phyloP scores from a whole-genome alignment of 2,329 filamentous ascomycete species.

The Coniochaeta sp. region DNA sequence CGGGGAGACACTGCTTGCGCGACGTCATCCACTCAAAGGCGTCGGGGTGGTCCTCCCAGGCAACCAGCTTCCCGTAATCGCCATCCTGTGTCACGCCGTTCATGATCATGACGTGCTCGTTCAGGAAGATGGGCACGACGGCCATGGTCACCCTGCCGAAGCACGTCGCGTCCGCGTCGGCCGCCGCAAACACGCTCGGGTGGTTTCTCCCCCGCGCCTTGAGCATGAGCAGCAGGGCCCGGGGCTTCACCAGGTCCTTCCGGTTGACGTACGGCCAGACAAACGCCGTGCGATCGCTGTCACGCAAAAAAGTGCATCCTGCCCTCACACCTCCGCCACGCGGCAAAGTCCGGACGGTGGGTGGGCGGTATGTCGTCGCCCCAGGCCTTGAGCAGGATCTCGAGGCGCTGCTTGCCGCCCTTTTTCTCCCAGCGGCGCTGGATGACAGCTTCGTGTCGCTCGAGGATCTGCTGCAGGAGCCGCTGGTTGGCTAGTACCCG shows the following conservation, averaged over 20 bases:
- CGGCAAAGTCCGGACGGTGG: constrained; percentile 46
- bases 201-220: constrained; percentile 41
- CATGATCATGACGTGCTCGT: constrained; percentile 26
- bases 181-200: constrained; percentile 38
- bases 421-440: constrained; percentile 50
- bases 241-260: constrained; percentile 42
- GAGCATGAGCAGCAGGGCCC: constrained; percentile 40
- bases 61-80: constrained; percentile 28
- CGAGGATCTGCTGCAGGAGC: constrained; percentile 32
- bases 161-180: constrained; percentile 30
- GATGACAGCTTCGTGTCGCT: constrained; percentile 43
- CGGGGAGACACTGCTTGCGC: constrained; percentile 30
- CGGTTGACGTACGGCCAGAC: constrained; percentile 51
- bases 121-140: constrained; percentile 20
- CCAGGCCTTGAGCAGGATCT: constrained; percentile 40
- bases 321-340: constrained; percentile 18
- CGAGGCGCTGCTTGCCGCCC: constrained; percentile 33
- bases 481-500: constrained; percentile 27
- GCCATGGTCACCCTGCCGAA: constrained; percentile 19
- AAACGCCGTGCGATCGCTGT: constrained; percentile 29
- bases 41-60: constrained; percentile 25
- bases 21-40: constrained; percentile 28
- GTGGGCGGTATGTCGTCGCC: constrained; percentile 36
- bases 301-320: constrained; percentile 12
- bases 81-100: constrained; percentile 17